Evolutionary conservation across 805 yeast species (phyloP).

Genomic region (Suhomyces xylopsoci): DNA sequence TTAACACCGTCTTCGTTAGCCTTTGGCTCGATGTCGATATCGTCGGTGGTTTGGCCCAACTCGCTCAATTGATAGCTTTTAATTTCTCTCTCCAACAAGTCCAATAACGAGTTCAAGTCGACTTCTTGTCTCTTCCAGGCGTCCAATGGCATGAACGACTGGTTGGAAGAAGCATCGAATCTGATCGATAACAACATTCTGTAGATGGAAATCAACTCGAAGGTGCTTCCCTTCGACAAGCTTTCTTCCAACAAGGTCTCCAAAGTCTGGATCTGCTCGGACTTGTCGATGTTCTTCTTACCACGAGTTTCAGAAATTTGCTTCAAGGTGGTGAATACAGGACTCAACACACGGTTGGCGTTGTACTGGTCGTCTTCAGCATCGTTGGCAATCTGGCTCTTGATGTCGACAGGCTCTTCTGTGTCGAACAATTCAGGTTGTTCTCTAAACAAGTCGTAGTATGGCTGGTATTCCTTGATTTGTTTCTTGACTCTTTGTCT

Average conservation of each 20-base stretch:
- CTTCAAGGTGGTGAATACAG: slow-evolving; percentile 70
- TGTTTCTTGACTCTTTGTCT: slow-evolving; percentile 87
- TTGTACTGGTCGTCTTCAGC: slow-evolving; percentile 28
- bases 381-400: background rate
- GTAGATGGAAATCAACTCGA: slow-evolving; percentile 74
- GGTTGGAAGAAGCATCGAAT: slow-evolving; percentile 72
- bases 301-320: slow-evolving; percentile 87
- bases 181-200: slow-evolving; percentile 83
- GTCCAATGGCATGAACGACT: slow-evolving; percentile 68
- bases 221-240: slow-evolving; percentile 40
- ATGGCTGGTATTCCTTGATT: slow-evolving; percentile 61
- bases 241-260: slow-evolving; percentile 53
- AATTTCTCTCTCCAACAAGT: slow-evolving; percentile 61
- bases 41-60: slow-evolving; percentile 66
- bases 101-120: slow-evolving; percentile 62
- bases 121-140: slow-evolving; percentile 73
- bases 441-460: slow-evolving; percentile 57
- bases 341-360: slow-evolving; percentile 35
- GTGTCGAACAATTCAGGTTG: slow-evolving; percentile 73
- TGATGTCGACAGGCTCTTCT: slow-evolving; percentile 41
- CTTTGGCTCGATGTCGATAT: slow-evolving; percentile 65
- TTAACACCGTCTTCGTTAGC: slow-evolving; percentile 60
- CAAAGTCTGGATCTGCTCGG: slow-evolving; percentile 69
- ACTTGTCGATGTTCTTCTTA: slow-evolving; percentile 85
- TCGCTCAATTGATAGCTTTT: slow-evolving; percentile 68